phyloP scores from a whole-genome alignment of 805 yeast species.

The Starmera amethionina region DNA sequence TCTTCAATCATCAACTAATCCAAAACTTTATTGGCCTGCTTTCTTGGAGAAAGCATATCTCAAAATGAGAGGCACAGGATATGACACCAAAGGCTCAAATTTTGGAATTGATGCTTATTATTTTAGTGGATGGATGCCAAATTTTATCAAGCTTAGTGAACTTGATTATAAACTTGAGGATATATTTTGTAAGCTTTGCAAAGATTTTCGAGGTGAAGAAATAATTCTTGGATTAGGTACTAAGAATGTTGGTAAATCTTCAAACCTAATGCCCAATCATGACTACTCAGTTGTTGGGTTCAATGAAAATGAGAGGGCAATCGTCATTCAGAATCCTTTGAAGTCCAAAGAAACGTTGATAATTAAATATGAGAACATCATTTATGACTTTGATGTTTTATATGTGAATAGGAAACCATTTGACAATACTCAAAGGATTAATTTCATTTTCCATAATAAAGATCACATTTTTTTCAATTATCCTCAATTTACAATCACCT shows the following conservation, averaged over 20 bases:
- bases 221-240: conserved; percentile 64
- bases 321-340: conserved; percentile 41
- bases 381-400: conserved; percentile 34
- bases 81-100: conserved; percentile 65
- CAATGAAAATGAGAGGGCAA: conserved; percentile 6
- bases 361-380: conserved; percentile 20
- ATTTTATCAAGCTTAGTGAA: conserved; percentile 24
- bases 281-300: conserved; percentile 57
- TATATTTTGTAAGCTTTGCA: conserved; percentile 26
- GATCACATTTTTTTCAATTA: conserved; percentile 16
- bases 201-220: conserved; percentile 22
- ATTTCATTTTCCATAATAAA: conserved; percentile 22
- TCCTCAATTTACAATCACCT: conserved; percentile 33
- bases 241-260: conserved; percentile 27
- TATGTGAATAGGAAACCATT: conserved; percentile 63
- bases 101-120: conserved; percentile 59
- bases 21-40: conserved; percentile 46
- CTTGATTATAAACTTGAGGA: conserved; percentile 22
- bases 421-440: conserved; percentile 11
- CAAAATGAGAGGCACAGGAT: conserved; percentile 42
- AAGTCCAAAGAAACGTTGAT: conserved; percentile 2
- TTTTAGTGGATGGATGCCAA: conserved; percentile 70
- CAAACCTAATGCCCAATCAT: conserved; percentile 44
- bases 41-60: conserved; percentile 72
- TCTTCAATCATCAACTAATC: conserved; percentile 10